These are phyloP conservation scores for Fusarium scirpi DNA, from an alignment of 2,329 filamentous ascomycete genomes.

Conservation along the genomic window DNA sequence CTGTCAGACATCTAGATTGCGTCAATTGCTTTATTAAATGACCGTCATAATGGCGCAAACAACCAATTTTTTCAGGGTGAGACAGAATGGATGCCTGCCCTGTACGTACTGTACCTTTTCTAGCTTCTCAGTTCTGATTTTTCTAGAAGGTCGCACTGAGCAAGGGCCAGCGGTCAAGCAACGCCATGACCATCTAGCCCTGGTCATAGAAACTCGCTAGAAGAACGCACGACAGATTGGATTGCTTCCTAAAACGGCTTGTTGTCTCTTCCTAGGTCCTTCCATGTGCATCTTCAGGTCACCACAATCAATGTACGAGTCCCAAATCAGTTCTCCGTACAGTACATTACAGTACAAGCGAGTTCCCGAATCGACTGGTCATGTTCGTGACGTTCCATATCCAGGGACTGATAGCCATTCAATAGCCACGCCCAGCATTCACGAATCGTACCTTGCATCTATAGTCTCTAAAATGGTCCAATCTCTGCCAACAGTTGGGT, in stretches of 20 bases:
- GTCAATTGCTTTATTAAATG: not conserved
- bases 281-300: conserved; percentile 17
- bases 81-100: not conserved
- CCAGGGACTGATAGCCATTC: not conserved
- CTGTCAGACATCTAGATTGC: conserved; percentile 17
- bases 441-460: conserved; percentile 4
- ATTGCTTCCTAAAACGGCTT: conserved; percentile 34
- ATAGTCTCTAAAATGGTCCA: not conserved
- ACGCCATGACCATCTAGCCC: conserved; percentile 44
- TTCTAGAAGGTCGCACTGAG: conserved; percentile 36
- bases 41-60: not conserved
- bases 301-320: conserved; percentile 15
- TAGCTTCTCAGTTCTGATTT: conserved; percentile 4
- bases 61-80: not conserved
- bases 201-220: conserved; percentile 47
- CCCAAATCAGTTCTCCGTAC: not conserved
- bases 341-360: not conserved
- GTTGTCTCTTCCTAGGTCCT: not conserved
- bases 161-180: conserved; percentile 37
- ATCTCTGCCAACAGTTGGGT: not conserved
- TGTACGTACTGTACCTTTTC: not conserved
- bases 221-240: conserved; percentile 42
- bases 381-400: not conserved
- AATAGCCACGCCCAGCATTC: not conserved
- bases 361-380: not conserved